These are phyloP conservation scores for Aspergillus olivimuriae DNA, from an alignment of 495 filamentous ascomycete species.

Conservation along the genomic window DNA sequence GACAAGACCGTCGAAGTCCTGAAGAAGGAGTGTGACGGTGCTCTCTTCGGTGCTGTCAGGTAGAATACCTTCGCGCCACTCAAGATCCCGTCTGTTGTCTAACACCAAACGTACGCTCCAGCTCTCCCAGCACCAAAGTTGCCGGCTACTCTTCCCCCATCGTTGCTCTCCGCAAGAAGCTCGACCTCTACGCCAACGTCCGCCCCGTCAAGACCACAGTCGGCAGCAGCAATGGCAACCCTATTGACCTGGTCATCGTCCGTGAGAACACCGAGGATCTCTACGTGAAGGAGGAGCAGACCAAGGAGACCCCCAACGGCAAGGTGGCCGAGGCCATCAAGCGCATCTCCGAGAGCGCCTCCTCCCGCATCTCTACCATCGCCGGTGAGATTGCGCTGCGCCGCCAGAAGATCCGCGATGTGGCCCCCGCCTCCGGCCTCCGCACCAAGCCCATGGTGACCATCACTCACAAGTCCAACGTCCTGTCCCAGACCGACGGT, in stretches of 20 bases:
- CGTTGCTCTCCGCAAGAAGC: constrained; percentile 89
- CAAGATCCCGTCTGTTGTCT: neutral
- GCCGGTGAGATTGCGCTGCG: constrained; percentile 90
- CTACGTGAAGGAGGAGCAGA: constrained; percentile 96
- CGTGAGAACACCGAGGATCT: constrained; percentile 98
- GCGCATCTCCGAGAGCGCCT: constrained; percentile 82
- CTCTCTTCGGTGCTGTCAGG: constrained; percentile 92
- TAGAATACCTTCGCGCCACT: constrained; percentile 16
- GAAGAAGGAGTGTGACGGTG: constrained; percentile 86
- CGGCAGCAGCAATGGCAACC: constrained; percentile 43
- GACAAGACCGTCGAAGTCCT: constrained; percentile 82
- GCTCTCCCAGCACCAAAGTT: constrained; percentile 80
- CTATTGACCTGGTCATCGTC: constrained; percentile 95
- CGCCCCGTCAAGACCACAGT: constrained; percentile 85
- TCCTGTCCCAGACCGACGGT: constrained; percentile 92
- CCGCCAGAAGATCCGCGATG: constrained; percentile 69
- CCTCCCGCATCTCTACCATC: constrained; percentile 77
- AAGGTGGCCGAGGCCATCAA: constrained; percentile 97
- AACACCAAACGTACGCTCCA: constrained; percentile 14
- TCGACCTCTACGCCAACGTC: constrained; percentile 95
- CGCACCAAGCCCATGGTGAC: constrained; percentile 75
- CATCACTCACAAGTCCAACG: constrained; percentile 98
- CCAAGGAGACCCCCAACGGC: constrained; percentile 60
- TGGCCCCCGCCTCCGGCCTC: constrained; percentile 39
- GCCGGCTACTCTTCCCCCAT: constrained; percentile 96